Percentiles rank a stretch among this genome's conserved stretches.
Conservation (phyloP, 192 early-diverging fungal species). For the Glomus cerebriforme region DNA sequence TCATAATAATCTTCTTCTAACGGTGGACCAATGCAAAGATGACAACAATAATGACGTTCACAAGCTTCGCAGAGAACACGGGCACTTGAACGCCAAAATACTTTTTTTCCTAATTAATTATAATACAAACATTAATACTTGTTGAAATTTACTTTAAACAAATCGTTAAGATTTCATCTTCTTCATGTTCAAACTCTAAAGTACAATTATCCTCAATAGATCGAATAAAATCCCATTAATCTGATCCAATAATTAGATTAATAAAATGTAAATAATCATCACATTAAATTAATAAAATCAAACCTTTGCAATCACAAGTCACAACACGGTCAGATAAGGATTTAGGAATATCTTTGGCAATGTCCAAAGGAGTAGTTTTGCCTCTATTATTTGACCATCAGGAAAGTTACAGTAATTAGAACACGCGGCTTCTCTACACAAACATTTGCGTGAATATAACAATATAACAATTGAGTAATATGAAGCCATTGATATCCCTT, state of each 20-base stretch:
- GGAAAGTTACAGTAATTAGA: conserved; percentile 85
- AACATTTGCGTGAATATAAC: not conserved
- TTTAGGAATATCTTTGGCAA: conserved; percentile 87
- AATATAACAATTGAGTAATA: too few species aligned
- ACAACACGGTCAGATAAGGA: conserved; percentile 85
- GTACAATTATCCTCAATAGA: conserved; percentile 78
- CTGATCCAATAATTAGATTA: conserved; percentile 26
- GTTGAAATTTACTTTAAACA: not conserved
- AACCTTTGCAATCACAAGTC: conserved; percentile 97
- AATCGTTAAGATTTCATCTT: conserved; percentile 51
- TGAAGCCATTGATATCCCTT: not conserved
- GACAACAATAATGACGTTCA: conserved; percentile 96
- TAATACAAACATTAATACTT: not conserved
- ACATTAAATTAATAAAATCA: not conserved
- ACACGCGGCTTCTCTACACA: conserved; percentile 70
- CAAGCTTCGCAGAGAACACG: conserved; percentile 97
- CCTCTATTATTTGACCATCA: conserved; percentile 80
- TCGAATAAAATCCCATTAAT: conserved; percentile 88
- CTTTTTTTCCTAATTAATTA: conserved; percentile 58
- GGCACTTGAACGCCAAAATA: conserved; percentile 99
- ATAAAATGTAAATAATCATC: not conserved
- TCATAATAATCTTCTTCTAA: conserved; percentile 95
- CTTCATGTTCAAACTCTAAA: conserved; percentile 88
- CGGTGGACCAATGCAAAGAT: conserved; percentile 96
- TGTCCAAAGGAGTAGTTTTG: conserved; percentile 91